Conservation (phyloP, 2,329 filamentous ascomycete genomes). For the Huntiella moniliformis region DNA sequence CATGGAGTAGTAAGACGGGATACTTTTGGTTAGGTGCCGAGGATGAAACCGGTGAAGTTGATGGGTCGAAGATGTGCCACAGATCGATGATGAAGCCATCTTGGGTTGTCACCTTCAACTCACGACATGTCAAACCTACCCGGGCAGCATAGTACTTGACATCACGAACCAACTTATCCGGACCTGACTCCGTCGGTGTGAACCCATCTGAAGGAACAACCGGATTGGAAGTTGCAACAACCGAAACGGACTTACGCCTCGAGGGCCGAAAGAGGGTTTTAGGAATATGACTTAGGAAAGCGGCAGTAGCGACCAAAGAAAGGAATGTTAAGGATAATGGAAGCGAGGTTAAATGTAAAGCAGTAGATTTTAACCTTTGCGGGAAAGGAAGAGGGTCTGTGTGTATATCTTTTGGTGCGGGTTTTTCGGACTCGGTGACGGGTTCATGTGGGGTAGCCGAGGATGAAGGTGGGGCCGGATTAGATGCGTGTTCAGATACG, state of each 20-base stretch:
- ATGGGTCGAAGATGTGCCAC: constrained; percentile 76
- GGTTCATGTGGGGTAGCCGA: too few species aligned
- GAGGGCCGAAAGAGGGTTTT: constrained; percentile 18
- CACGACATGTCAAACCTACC: constrained; percentile 72
- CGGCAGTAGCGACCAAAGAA: constrained; percentile 53
- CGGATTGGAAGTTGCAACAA: too few species aligned
- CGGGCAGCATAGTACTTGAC: constrained; percentile 71
- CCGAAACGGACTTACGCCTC: constrained; percentile 15
- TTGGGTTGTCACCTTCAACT: constrained; percentile 72
- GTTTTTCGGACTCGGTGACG: too few species aligned
- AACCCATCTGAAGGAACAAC: constrained; percentile 28
- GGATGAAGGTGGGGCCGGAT: too few species aligned
- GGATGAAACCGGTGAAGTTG: constrained; percentile 36
- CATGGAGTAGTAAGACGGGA: constrained; percentile 73
- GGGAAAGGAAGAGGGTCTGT: too few species aligned
- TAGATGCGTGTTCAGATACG: too few species aligned
- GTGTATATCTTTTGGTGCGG: too few species aligned
- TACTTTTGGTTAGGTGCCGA: constrained; percentile 33
- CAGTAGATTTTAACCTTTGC: constrained; percentile 39
- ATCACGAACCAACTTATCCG: constrained; percentile 60
- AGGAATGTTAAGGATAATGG: constrained; percentile 65
- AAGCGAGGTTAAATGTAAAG: constrained; percentile 50
- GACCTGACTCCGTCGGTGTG: constrained; percentile 58
- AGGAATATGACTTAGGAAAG: constrained; percentile 49
- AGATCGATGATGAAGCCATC: constrained; percentile 81